Conservation (phyloP, 2,329 filamentous ascomycete species). For the Biscogniauxia sp. region DNA sequence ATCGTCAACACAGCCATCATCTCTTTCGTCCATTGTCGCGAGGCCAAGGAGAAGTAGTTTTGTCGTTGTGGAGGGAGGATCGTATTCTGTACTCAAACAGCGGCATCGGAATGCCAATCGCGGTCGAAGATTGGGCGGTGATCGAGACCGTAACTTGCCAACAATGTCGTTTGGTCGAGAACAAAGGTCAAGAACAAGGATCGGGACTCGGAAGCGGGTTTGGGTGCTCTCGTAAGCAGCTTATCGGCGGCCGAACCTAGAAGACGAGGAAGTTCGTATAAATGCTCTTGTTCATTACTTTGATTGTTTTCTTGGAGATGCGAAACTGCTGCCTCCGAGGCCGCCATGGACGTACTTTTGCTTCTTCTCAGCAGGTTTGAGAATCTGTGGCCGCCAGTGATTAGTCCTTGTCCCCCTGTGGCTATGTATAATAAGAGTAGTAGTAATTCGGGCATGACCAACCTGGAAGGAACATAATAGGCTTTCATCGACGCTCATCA, state of each 20-base stretch:
- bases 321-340: conserved; percentile 68
- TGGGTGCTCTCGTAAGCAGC: conserved; percentile 28
- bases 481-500: conserved; percentile 99
- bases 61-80: conserved; percentile 20
- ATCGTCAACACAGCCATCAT: conserved; percentile 27
- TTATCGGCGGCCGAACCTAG: conserved; percentile 97
- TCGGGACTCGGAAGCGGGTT: conserved; percentile 21
- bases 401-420: conserved; percentile 17
- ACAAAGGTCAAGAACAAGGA: conserved; percentile 23
- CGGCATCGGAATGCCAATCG: conserved; percentile 17
- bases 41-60: conserved; percentile 18
- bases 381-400: conserved; percentile 59
- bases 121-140: conserved; percentile 13
- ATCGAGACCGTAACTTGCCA: conserved; percentile 8
- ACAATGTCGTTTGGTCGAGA: conserved; percentile 15
- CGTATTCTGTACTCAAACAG: conserved; percentile 27
- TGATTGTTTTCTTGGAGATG: conserved; percentile 66
- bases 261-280: conserved; percentile 72
- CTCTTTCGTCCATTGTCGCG: conserved; percentile 24
- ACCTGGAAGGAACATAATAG: conserved; percentile 99
- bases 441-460: conserved; percentile 1
- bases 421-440: conserved; percentile 15
- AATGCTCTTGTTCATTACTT: conserved; percentile 65
- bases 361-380: conserved; percentile 99
- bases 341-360: conserved; percentile 94